A percentile compares a stretch with the other conserved stretches of the same genome.
phyloP scores from a whole-genome alignment of 768 basidiomycete genomes.

The Boletus barrowsii region DNA sequence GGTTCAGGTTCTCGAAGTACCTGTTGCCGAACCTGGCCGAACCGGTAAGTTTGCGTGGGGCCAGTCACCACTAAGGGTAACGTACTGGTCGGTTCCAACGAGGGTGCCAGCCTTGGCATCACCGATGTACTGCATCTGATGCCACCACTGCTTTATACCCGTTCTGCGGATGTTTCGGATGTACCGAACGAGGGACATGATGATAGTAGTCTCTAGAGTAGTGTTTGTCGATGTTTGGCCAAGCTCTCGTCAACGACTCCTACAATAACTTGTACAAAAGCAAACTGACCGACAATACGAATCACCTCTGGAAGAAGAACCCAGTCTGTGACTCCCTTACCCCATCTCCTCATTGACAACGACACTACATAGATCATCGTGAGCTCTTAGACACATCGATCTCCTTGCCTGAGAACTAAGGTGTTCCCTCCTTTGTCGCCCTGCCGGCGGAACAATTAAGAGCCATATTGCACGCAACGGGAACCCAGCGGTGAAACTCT shows the following conservation, averaged over 20 bases:
- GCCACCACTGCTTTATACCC: conserved; percentile 86
- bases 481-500: too few relatives aligned
- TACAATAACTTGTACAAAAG: too few relatives aligned
- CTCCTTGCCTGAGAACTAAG: too few relatives aligned
- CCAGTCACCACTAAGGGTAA: conserved; percentile 14
- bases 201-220: conserved; percentile 1
- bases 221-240: conserved; percentile 26
- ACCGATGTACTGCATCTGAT: conserved; percentile 88
- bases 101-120: conserved; percentile 85
- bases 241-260: background rate
- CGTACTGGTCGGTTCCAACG: conserved; percentile 81
- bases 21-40: conserved; percentile 82
- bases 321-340: too few relatives aligned
- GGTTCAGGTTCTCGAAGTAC: conserved; percentile 90
- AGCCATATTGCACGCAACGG: too few relatives aligned
- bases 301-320: too few relatives aligned
- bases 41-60: background rate
- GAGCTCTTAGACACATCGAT: too few relatives aligned
- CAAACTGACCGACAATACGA: too few relatives aligned
- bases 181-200: conserved; percentile 70
- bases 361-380: too few relatives aligned
- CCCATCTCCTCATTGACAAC: too few relatives aligned
- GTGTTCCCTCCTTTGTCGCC: too few relatives aligned
- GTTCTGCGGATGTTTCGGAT: conserved; percentile 72
- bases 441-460: too few relatives aligned